Base-by-base conservation (phyloP, 2,329 filamentous ascomycete species). In the Mollisia scopiformis region DNA sequence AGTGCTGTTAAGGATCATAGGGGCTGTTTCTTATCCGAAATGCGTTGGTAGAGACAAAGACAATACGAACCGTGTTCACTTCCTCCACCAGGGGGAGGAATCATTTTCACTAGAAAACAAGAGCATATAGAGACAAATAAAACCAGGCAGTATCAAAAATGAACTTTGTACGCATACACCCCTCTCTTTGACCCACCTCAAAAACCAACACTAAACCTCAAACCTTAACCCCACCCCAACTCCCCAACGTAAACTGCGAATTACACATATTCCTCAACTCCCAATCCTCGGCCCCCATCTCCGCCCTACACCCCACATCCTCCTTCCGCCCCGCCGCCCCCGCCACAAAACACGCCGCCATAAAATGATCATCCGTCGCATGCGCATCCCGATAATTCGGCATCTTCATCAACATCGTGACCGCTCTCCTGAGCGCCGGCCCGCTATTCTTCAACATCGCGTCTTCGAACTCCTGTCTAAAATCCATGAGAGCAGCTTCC, bases 301-400 rank as follows among this genome's bases (percentile, higher is more conserved):
- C 71, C 0, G 77, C 80, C 35, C 73, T 64, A 13, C 73, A 69
- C 0, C 74, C 76, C 57, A 76, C 72, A 70, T 85, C 82, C 25
- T 80, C 79, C 55, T 73, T 68, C 31, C 79, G 79, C 1, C 85
- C 80, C 30, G 77, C 77, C 2, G 81, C 76, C 1, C 88, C 88
- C 0, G 86, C 84, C 0, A 87, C 82, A 73, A 90, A 90, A 68
- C 86, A 77, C 2, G 84, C 79, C 0, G 86, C 76, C 84, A 90
- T 89, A 65, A 88, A 90, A 69, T 90, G 87, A 70, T 90, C 88
- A 68, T 91, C 88, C 0, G 88, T 90, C 0, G 80, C 87, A 74
- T 90, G 88, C 0, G 88, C 88, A 66, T 89, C 87, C 16, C 87
- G 75, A 68, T 82, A 90, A 50, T 79, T 76, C 0, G 87, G 87